Evolutionary conservation across 164 flowering plant genomes (phyloP), one percentile per base, ranked within the genome.

Genomic region (Hamamelis virginiana): DNA sequence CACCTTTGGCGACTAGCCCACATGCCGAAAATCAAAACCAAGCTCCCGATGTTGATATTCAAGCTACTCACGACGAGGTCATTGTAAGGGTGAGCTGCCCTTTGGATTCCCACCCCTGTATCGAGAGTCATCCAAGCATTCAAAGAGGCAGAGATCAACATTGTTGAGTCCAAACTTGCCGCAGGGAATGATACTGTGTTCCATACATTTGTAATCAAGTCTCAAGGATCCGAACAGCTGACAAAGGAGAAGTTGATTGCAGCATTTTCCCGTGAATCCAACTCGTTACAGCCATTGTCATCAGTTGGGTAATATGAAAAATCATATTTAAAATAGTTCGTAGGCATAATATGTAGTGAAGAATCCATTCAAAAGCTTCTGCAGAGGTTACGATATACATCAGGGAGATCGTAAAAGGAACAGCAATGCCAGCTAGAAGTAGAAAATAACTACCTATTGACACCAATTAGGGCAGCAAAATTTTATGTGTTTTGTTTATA

Each of bases 121-220:
- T 83, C 89, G 4, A 75, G 88, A 75, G 82, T 91, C 69, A 82
- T 96, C 71, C 84, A 83, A 65, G 92, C 89, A 27, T 82, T 96
- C 57, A 80, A 82, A 70, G 90, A 89, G 27, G 82, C 90, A n/a
- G 80, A 86, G 64, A 68, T 86, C 57, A 80, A 59, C 4, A 84
- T 96, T 13, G 60, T 86, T 2, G 97, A 93, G 33, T 90, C 97
- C 0, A 89, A 84, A 62, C 70, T 96, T 26, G 75, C 85, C 8
- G 74, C 84, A 5, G 82, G 78, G 18, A 79, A 73, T 38, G 96
- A 88, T 68, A 85, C 81, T 1, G 86, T 91, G 56, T 80, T 84
- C 50, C 99, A 96, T 67, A 93, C 96, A 14, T 93, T 93, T 43
- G 88, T 89, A 3, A 76, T 93, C 65, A 92, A 87, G 75, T 81